phyloP scores from a whole-genome alignment of 495 filamentous ascomycete genomes.

The Chaetomium cochliodes region DNA sequence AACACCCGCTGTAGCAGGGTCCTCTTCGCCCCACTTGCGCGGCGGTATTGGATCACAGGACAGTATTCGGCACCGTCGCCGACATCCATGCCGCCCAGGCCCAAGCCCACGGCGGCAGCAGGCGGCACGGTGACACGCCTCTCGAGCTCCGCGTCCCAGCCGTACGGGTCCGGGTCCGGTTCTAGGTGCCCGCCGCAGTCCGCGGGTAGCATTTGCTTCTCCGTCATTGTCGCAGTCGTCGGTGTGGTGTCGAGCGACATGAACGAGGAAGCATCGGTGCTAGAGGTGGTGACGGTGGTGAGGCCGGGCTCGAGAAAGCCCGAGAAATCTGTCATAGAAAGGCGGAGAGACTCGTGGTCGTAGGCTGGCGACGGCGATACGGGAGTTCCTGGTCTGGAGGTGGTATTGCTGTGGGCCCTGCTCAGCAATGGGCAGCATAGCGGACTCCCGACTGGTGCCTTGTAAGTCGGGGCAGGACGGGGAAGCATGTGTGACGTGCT shows the following conservation, averaged over 20 bases:
- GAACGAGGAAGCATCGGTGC: conserved; percentile 16
- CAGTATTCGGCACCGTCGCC: conserved; percentile 2
- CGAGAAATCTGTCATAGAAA: conserved; percentile 24
- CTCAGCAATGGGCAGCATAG: neutral
- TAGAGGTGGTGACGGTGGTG: conserved; percentile 7
- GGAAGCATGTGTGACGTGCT: conserved; percentile 23
- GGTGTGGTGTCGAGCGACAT: conserved; percentile 27
- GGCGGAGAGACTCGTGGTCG: conserved; percentile 1
- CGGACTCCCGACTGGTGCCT: neutral
- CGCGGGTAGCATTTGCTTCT: neutral
- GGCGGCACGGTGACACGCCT: conserved; percentile 15
- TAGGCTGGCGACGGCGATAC: neutral
- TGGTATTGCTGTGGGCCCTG: neutral
- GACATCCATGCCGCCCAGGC: neutral
- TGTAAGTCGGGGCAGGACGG: neutral
- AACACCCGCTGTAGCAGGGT: conserved; percentile 49
- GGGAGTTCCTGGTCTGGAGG: neutral
- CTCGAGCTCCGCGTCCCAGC: conserved; percentile 50
- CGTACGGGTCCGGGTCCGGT: conserved; percentile 41
- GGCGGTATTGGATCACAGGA: conserved; percentile 28
- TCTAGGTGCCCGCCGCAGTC: neutral
- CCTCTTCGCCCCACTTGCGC: conserved; percentile 37
- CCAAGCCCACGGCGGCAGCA: neutral
- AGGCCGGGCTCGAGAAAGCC: conserved; percentile 12
- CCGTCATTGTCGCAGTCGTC: neutral